Conservation (phyloP, 306 rosid genomes). For the Canavalia ensiformis region DNA sequence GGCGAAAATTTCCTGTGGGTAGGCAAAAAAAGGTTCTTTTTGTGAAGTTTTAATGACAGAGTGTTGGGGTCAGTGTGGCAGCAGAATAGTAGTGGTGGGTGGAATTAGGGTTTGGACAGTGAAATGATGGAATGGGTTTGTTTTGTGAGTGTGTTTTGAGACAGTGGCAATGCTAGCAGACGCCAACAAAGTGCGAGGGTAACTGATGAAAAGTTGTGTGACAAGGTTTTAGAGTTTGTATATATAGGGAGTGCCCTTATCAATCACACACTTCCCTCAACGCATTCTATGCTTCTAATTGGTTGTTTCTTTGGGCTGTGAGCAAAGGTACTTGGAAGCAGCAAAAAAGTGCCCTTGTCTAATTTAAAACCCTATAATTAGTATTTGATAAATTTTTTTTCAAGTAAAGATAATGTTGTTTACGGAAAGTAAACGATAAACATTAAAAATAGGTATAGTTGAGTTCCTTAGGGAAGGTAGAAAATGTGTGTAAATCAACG, state of each 20-base stretch:
- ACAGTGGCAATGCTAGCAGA: conserved; percentile 51
- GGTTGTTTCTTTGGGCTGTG: not conserved
- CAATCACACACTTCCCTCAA: not conserved
- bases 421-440: too few species aligned
- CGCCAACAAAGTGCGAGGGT: conserved; percentile 49
- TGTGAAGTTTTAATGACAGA: not conserved
- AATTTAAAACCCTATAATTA: not conserved
- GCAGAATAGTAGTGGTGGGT: not conserved
- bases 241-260: conserved; percentile 17
- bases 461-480: too few species aligned
- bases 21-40: conserved; percentile 17
- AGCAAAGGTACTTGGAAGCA: not conserved
- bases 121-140: conserved; percentile 17
- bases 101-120: conserved; percentile 63
- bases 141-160: conserved; percentile 43
- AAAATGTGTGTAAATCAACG: too few species aligned
- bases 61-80: conserved; percentile 42
- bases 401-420: too few species aligned
- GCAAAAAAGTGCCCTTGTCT: not conserved
- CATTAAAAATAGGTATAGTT: too few species aligned
- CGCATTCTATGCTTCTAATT: not conserved
- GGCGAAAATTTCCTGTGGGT: conserved; percentile 23
- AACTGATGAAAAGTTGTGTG: conserved; percentile 27
- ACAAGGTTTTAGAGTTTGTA: conserved; percentile 25
- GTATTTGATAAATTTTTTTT: not conserved